These are phyloP conservation scores for Pholiota molesta DNA, from an alignment of 768 basidiomycete genomes.

Conservation along the genomic window DNA sequence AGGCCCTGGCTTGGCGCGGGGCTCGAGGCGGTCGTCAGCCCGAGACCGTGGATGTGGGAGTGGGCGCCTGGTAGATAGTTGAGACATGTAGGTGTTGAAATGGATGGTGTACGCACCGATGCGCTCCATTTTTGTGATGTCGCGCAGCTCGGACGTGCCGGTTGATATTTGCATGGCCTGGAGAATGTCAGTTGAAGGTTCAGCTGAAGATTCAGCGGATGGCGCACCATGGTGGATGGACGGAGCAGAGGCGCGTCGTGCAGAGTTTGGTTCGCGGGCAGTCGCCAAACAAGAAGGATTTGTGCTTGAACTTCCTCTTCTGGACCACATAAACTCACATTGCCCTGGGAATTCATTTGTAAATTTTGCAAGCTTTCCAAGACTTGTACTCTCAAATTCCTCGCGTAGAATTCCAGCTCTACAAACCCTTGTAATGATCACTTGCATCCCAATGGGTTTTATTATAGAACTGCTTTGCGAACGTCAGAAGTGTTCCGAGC, in stretches of 20 bases:
- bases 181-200: neutral
- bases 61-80: slow-evolving; percentile 65
- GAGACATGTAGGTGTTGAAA: neutral
- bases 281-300: slow-evolving; percentile 26
- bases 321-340: no score
- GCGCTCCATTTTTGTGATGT: slow-evolving; percentile 92
- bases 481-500: no score
- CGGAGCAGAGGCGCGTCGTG: slow-evolving; percentile 16
- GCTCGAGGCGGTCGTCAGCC: slow-evolving; percentile 93
- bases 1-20: slow-evolving; percentile 93
- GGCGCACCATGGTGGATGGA: slow-evolving; percentile 24
- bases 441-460: no score
- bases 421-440: no score
- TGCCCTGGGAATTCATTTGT: no score
- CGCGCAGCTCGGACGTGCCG: slow-evolving; percentile 77
- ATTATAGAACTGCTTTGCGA: no score
- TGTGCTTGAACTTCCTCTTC: no score
- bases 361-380: no score
- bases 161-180: slow-evolving; percentile 76
- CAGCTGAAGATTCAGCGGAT: neutral
- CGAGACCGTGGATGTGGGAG: slow-evolving; percentile 95
- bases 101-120: slow-evolving; percentile 55
- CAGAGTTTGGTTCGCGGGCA: slow-evolving; percentile 18
- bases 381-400: no score
- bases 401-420: no score